Base-by-base conservation (phyloP, 2,329 filamentous ascomycete genomes). In the Thelonectria discophora region DNA sequence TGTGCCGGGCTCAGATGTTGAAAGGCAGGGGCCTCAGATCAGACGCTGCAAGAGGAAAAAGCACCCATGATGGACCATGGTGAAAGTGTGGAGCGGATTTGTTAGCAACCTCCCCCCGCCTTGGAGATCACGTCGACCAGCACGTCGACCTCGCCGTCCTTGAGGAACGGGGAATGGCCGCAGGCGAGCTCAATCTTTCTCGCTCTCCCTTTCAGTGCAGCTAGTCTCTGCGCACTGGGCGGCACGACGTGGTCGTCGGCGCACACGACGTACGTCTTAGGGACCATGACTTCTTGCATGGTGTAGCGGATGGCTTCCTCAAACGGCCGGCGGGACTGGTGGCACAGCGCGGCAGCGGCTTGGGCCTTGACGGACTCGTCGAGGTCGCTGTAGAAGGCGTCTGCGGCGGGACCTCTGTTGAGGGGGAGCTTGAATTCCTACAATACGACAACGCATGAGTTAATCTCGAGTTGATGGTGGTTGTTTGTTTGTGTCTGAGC, bases 141-240 rank as follows among this genome's bases (percentile, higher is more conserved):
- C 55, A 58, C 45, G n/a, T 48, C 43, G 8, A 54, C 32, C 2
- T 65, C 58, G 2, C 45, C 37, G 1, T 67, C 62, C 0, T 58
- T 42, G 9, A 68, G 20, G 15, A 64, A 67, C 2, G 66, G 64
- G 5, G 66, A 69, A n/a, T 69, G 66, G 0, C 66, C 66, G 5
- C 64, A 62, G 12, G 65, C 58, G 0, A 68, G 49, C 17, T 68
- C 66, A 5, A 67, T 2, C 3, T 49, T 13, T 3, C 13, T 52
- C 1, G 58, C 56, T 2, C 58, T 55, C 62, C 66, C 65, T 13
- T 49, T 58, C 1, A 61, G 55, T 2, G 66, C 66, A 1, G 52
- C 27, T 10, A 50, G 37, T 0, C 17, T 2, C 32, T 65, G 30
- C 2, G 60, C 37, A 0, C 65, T 53, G 27, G 55, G 58, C 0